Conservation (phyloP, 2,329 filamentous ascomycete genomes). For the Phialophora verrucosa region DNA sequence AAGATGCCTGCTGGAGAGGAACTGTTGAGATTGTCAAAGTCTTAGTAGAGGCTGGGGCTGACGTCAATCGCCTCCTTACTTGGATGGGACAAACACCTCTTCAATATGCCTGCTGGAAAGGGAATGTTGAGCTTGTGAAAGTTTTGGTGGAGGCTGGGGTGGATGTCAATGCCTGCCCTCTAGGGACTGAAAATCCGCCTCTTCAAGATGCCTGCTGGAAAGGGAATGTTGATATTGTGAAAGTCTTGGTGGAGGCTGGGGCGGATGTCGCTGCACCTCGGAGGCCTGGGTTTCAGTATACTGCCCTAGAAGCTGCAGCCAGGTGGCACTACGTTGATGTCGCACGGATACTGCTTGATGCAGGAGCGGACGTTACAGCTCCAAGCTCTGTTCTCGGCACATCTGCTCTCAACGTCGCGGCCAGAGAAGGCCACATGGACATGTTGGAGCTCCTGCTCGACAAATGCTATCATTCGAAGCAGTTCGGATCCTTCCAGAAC, state of each 20-base stretch:
- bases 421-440: conserved; percentile 34
- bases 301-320: conserved; percentile 41
- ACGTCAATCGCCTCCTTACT: conserved; percentile 31
- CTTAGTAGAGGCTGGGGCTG: conserved; percentile 31
- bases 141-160: conserved; percentile 39
- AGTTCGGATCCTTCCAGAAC: not conserved
- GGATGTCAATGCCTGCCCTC: conserved; percentile 32
- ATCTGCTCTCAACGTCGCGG: conserved; percentile 44
- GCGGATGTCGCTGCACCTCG: conserved; percentile 36
- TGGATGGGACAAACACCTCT: conserved; percentile 8
- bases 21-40: conserved; percentile 33
- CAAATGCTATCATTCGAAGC: not conserved
- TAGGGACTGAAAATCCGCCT: not conserved
- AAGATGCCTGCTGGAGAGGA: conserved; percentile 34
- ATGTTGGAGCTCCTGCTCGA: conserved; percentile 31
- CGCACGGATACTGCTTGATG: conserved; percentile 34
- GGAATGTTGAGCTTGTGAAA: conserved; percentile 32
- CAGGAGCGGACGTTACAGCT: conserved; percentile 41
- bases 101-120: conserved; percentile 7
- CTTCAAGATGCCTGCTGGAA: conserved; percentile 15
- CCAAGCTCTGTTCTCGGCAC: conserved; percentile 36
- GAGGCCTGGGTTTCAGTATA: conserved; percentile 29
- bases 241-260: conserved; percentile 37
- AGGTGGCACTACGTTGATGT: conserved; percentile 35
- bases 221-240: conserved; percentile 31